phyloP scores from a whole-genome alignment of 805 yeast genomes.

The Candida railenensis region DNA sequence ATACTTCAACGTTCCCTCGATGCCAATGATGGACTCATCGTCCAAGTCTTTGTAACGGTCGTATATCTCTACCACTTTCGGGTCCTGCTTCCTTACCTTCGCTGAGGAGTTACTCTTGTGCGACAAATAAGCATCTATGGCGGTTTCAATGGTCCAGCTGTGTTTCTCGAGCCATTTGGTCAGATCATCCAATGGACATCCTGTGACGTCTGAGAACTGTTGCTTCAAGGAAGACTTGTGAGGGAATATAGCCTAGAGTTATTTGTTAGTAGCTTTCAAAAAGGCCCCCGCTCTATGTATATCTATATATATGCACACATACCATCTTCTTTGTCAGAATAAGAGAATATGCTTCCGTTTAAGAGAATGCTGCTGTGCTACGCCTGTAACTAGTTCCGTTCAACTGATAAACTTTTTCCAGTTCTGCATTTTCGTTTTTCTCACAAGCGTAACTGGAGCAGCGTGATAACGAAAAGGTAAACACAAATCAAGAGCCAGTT shows the following conservation, averaged over 20 bases:
- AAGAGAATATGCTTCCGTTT: too few relatives aligned
- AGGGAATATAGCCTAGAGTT: slow-evolving; percentile 2
- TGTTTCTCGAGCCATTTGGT: slow-evolving; percentile 30
- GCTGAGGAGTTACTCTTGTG: slow-evolving; percentile 1
- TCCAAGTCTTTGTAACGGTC: slow-evolving; percentile 30
- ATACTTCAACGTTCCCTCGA: slow-evolving; percentile 75
- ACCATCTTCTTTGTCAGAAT: background rate
- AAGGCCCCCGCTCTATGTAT: background rate
- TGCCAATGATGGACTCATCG: slow-evolving; percentile 47
- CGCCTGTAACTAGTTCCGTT: too few relatives aligned
- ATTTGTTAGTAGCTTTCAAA: background rate
- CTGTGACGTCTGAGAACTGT: slow-evolving; percentile 43
- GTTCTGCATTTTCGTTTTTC: too few relatives aligned
- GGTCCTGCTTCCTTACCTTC: slow-evolving; percentile 8
- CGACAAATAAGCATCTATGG: slow-evolving; percentile 29
- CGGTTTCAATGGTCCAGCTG: slow-evolving; percentile 28
- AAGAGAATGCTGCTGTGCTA: too few relatives aligned
- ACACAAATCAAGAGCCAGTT: too few relatives aligned
- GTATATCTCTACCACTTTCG: slow-evolving; percentile 29
- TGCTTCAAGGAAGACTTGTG: slow-evolving; percentile 17
- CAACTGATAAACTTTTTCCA: too few relatives aligned
- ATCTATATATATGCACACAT: background rate
- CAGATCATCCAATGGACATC: slow-evolving; percentile 32
- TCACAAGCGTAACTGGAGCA: too few relatives aligned
- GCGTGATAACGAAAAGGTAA: too few relatives aligned